Base-by-base conservation (phyloP, 768 basidiomycete species). In the Leccinum olivaceopallidum region DNA sequence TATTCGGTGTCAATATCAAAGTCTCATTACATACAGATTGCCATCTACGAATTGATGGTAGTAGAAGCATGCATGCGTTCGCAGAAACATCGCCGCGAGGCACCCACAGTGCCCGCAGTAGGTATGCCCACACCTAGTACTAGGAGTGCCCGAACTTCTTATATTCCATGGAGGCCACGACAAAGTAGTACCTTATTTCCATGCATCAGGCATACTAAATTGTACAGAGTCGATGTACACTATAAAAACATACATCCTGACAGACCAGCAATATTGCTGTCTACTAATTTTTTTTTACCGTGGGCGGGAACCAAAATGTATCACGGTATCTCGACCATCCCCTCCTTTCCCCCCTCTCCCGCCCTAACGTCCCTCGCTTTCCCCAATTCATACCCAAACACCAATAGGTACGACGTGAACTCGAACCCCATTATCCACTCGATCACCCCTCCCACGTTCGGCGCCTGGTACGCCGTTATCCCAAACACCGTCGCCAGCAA, bases 371-470 rank as follows among this genome's bases (percentile, higher is more conserved):
- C 51, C 26, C 81, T 85, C 8, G 84, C 79, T 70, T 81, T 78
- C 53, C 84, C 77, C 18, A 90, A 79, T 71, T 93, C 91, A 70
- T 82, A 88, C 63, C 72, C 84, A 75, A 89, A 92, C 0, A 88
- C 87, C 59, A 90, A 76, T 39, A 91, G 74, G 71, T 89, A 92
- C 64, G 89, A 80, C 26, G 44, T 24, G 71, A 85, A 91, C 7
- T 87, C 84, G 56, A 92, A 86, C 4, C 82, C 81, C 53, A 93
- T 89, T 0, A 73, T 67, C 90, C 90, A 93, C 73, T 93, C 91
- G 7, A 92, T 65, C 57, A 91, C 72, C 83, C 83, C 87, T 70
- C 83, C 88, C 0, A 76, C 83, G 59, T 86, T 72, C 1, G 61
- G 63, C 0, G 74, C 79, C 9, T 69, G 65, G 64, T 74, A 86